Evolutionary conservation across 1,284 basidiomycete genomes (phyloP).

Genomic region (Marasmius tenuissimus): DNA sequence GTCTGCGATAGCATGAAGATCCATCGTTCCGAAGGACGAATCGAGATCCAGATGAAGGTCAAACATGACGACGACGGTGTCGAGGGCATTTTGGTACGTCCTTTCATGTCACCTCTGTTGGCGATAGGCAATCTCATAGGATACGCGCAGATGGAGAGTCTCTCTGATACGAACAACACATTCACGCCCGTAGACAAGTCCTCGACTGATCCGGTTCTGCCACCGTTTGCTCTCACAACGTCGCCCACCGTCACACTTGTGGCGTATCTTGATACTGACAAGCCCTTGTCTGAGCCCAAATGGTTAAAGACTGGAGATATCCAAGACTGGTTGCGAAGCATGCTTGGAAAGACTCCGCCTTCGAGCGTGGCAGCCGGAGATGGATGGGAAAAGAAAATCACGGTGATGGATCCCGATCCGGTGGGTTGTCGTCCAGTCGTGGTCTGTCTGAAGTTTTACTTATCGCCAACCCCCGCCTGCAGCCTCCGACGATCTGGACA

Average conservation of each 20-base stretch:
- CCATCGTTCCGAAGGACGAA: conserved; percentile 78
- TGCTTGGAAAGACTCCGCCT: conserved; percentile 84
- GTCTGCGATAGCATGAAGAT: conserved; percentile 82
- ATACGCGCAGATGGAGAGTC: conserved; percentile 64
- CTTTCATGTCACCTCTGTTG: conserved; percentile 6
- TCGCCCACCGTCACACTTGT: conserved; percentile 56
- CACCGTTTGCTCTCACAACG: conserved; percentile 60
- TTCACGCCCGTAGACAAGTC: conserved; percentile 54
- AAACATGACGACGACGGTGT: conserved; percentile 50
- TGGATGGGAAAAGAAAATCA: conserved; percentile 92
- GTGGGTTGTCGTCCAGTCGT: conserved; percentile 48
- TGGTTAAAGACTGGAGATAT: conserved; percentile 96
- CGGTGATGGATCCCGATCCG: conserved; percentile 92
- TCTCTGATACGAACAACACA: conserved; percentile 70
- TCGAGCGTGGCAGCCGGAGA: conserved; percentile 61
- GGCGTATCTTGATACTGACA: conserved; percentile 79
- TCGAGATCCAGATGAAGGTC: conserved; percentile 77
- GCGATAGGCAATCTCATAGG: conserved; percentile 8
- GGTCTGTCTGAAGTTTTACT: conserved; percentile 17
- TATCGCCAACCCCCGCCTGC: conserved; percentile 11
- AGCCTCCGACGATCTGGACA: conserved; percentile 90
- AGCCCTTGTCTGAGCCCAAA: conserved; percentile 89
- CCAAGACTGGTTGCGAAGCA: conserved; percentile 88
- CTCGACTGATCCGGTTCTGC: conserved; percentile 59
- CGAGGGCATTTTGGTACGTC: conserved; percentile 73